A percentile compares a stretch with the other conserved stretches of the same genome.
Evolutionary conservation across 2,329 filamentous ascomycete species (phyloP).

Genomic region (Lasiodiplodia theobromae): DNA sequence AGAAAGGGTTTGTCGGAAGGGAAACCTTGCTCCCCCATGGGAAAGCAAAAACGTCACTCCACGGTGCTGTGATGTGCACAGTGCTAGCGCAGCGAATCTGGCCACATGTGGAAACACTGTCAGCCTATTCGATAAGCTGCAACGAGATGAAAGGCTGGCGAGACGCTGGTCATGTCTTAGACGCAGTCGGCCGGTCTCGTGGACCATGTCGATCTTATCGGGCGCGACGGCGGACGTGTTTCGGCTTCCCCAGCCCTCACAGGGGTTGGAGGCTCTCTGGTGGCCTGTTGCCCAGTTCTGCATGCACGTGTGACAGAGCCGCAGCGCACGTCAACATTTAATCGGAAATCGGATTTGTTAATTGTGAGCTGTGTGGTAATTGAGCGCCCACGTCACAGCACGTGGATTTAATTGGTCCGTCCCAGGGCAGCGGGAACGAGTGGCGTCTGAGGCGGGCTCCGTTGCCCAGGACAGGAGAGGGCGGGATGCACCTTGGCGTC

Average conservation of each 20-base stretch:
- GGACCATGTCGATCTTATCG: not conserved
- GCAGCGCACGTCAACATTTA: not conserved
- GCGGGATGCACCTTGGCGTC: constrained; percentile 9
- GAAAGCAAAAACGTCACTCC: constrained; percentile 13
- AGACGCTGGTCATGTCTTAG: constrained; percentile 1
- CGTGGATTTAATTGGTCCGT: not conserved
- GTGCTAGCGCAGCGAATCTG: not conserved
- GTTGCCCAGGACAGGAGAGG: not conserved
- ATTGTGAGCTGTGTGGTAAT: not conserved
- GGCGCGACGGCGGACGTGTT: not conserved
- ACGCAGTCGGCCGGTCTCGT: not conserved
- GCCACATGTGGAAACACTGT: constrained; percentile 9
- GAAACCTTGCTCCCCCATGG: not conserved
- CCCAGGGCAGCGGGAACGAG: not conserved
- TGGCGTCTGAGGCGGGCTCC: constrained; percentile 6
- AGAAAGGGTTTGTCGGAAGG: not conserved
- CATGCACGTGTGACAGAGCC: constrained; percentile 13
- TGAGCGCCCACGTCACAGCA: constrained; percentile 15
- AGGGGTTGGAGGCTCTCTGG: not conserved
- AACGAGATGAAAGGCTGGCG: not conserved
- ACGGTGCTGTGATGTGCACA: not conserved
- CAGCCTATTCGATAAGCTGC: not conserved
- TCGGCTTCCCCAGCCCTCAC: constrained; percentile 2
- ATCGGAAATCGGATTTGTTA: not conserved
- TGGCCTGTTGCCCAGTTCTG: not conserved